Conservation (phyloP, 2,329 filamentous ascomycete genomes). For the Fonsecaea nubica region DNA sequence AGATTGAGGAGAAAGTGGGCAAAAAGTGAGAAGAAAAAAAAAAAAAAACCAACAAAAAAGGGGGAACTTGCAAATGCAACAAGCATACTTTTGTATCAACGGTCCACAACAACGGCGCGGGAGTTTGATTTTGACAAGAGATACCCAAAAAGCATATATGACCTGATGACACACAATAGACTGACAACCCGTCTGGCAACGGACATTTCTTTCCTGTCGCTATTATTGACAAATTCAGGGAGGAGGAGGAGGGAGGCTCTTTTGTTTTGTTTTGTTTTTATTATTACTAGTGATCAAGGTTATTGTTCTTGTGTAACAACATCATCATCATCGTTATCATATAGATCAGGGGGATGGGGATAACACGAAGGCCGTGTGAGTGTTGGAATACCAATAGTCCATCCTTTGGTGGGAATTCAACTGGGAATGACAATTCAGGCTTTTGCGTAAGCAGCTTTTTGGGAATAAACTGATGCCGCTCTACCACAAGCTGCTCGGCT, state of each 20-base stretch:
- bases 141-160: constrained; percentile 39
- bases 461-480: neutral
- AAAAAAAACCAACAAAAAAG: no score
- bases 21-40: constrained; percentile 17
- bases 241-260: constrained; percentile 5
- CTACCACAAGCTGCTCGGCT: neutral
- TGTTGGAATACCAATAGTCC: constrained; percentile 20
- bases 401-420: neutral
- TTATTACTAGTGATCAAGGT: constrained; percentile 9
- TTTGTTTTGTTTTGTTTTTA: constrained; percentile 6
- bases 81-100: constrained; percentile 30
- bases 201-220: constrained; percentile 33
- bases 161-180: constrained; percentile 37
- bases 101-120: constrained; percentile 24
- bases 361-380: neutral
- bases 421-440: neutral
- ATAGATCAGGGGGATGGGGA: neutral
- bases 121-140: constrained; percentile 34
- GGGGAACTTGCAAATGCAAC: constrained; percentile 1
- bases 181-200: constrained; percentile 36
- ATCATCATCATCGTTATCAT: neutral
- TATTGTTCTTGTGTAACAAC: constrained; percentile 27
- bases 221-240: constrained; percentile 10
- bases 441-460: neutral
- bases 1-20: constrained; percentile 34